Conservation (phyloP, 768 basidiomycete species). For the Tulasnella sp. region DNA sequence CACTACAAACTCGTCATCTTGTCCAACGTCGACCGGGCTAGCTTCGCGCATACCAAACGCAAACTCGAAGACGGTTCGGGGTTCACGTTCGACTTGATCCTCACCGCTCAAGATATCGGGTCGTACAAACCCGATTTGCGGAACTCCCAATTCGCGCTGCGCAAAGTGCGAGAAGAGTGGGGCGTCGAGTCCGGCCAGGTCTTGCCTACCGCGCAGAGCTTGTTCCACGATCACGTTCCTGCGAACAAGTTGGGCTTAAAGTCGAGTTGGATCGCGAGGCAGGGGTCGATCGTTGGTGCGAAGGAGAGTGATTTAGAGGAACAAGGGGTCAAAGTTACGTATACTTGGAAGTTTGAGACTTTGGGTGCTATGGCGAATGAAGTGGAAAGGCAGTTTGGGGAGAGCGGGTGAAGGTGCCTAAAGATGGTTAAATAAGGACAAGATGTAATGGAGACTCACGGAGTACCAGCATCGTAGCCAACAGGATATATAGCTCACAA, state of each 20-base stretch:
- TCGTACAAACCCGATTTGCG: constrained; percentile 61
- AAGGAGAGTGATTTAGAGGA: constrained; percentile 28
- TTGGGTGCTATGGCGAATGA: constrained; percentile 54
- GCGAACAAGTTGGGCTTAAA: constrained; percentile 47
- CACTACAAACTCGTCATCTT: constrained; percentile 19
- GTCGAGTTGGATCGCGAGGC: constrained; percentile 60
- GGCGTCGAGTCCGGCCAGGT: constrained; percentile 40
- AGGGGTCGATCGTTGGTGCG: constrained; percentile 39
- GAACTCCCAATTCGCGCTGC: constrained; percentile 46
- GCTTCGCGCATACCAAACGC: not conserved
- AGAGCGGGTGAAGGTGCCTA: no score
- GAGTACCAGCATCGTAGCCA: no score
- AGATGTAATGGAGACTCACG: no score
- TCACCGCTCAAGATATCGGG: constrained; percentile 66
- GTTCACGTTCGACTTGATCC: constrained; percentile 56
- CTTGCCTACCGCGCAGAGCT: constrained; percentile 58
- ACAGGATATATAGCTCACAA: no score
- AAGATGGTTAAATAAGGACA: no score
- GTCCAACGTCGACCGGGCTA: constrained; percentile 8
- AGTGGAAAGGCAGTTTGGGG: constrained; percentile 39
- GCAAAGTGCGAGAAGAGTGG: constrained; percentile 30
- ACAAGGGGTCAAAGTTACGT: constrained; percentile 24
- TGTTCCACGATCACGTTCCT: constrained; percentile 58
- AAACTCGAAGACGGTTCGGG: constrained; percentile 33
- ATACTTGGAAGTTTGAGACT: constrained; percentile 42